A percentile compares a stretch with the other conserved stretches of the same genome.
These are phyloP conservation scores for Parmelia sp. DNA, from an alignment of 495 filamentous ascomycete genomes.

Conservation along the genomic window DNA sequence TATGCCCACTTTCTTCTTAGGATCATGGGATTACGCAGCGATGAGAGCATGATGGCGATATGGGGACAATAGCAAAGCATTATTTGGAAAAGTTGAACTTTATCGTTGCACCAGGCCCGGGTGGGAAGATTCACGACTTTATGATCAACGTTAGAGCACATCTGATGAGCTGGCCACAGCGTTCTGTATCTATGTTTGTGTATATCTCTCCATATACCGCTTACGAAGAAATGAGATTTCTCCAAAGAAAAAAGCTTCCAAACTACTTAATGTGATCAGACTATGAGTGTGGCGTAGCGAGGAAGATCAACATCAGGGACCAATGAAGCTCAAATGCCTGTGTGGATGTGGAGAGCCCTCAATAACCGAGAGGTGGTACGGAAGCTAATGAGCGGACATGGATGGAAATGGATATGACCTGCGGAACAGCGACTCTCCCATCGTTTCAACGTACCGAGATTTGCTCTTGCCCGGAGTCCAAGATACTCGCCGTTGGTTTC, in stretches of 20 bases:
- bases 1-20: not conserved
- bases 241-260: too few species aligned
- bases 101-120: not conserved
- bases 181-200: slow-evolving; percentile 14
- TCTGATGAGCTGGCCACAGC: slow-evolving; percentile 13
- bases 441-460: not conserved
- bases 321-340: too few species aligned
- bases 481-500: too few species aligned
- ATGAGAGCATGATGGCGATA: not conserved
- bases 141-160: slow-evolving; percentile 2
- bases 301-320: not conserved
- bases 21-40: not conserved
- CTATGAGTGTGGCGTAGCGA: not conserved
- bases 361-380: too few species aligned
- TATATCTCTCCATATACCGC: slow-evolving; percentile 2
- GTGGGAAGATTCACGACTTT: slow-evolving; percentile 2
- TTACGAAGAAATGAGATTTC: not conserved
- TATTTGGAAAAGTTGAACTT: slow-evolving; percentile 2
- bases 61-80: not conserved
- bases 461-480: not conserved
- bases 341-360: too few species aligned
- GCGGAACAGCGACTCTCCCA: too few species aligned
- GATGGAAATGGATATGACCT: too few species aligned
- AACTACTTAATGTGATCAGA: not conserved
- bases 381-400: too few species aligned